A percentile compares a stretch with the other conserved stretches of the same genome.
Conservation (phyloP, 2,329 filamentous ascomycete genomes). For the Zarea fungicola region DNA sequence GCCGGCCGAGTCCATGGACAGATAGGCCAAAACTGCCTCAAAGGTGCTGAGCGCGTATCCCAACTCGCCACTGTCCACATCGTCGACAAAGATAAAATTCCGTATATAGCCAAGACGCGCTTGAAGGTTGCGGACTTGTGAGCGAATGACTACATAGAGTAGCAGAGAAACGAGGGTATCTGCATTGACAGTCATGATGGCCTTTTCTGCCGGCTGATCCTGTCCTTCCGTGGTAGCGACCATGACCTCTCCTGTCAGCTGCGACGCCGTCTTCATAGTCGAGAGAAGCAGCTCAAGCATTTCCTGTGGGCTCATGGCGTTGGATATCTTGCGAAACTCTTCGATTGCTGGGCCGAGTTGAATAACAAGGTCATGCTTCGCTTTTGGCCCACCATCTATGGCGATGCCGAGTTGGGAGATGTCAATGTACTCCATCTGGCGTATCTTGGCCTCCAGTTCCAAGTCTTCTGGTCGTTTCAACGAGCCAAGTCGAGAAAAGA, state of each 20-base stretch:
- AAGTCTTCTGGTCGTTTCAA: slow-evolving; percentile 77
- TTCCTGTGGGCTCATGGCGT: slow-evolving; percentile 75
- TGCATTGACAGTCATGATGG: slow-evolving; percentile 63
- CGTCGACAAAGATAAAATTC: slow-evolving; percentile 95
- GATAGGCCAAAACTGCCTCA: slow-evolving; percentile 86
- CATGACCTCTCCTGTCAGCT: slow-evolving; percentile 45
- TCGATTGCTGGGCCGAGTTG: slow-evolving; percentile 76
- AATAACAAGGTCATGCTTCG: slow-evolving; percentile 75
- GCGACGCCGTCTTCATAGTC: slow-evolving; percentile 79
- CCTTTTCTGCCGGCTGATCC: slow-evolving; percentile 43
- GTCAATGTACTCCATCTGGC: slow-evolving; percentile 90
- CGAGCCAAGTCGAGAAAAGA: slow-evolving; percentile 77
- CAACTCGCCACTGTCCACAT: slow-evolving; percentile 93
- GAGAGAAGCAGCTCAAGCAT: slow-evolving; percentile 78
- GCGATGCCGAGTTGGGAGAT: slow-evolving; percentile 89
- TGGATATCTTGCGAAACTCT: slow-evolving; percentile 79
- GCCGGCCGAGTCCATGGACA: slow-evolving; percentile 74
- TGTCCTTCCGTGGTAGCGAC: slow-evolving; percentile 28
- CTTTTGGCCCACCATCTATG: slow-evolving; percentile 70
- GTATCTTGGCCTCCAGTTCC: slow-evolving; percentile 82
- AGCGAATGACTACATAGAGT: slow-evolving; percentile 86
- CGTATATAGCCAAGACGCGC: slow-evolving; percentile 91
- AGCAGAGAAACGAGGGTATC: slow-evolving; percentile 90
- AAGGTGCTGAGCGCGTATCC: slow-evolving; percentile 95
- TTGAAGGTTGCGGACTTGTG: slow-evolving; percentile 80